Percentiles rank a stretch among this genome's conserved stretches.
Evolutionary conservation across 345 rosid species (phyloP).

Genomic region (Rhodomyrtus tomentosa): DNA sequence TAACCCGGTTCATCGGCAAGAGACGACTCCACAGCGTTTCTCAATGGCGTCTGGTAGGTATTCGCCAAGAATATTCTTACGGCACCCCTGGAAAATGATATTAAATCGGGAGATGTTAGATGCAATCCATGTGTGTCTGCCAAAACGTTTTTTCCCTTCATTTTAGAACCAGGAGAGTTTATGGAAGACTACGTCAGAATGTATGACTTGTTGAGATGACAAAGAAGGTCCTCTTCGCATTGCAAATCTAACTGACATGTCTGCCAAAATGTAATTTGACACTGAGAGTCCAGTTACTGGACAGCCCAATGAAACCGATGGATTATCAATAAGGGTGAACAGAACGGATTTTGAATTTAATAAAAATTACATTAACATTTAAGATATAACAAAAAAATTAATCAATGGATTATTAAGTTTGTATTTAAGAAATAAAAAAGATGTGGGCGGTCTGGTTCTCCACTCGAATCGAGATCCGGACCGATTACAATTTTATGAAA

Average conservation of each 20-base stretch:
- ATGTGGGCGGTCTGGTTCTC: too few relatives aligned
- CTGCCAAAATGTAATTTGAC: too few relatives aligned
- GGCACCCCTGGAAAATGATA: not conserved
- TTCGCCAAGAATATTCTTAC: not conserved
- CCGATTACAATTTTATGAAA: too few relatives aligned
- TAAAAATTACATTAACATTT: too few relatives aligned
- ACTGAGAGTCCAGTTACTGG: accelerated
- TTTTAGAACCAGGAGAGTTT: not conserved
- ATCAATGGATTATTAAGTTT: too few relatives aligned
- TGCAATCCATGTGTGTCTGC: not conserved
- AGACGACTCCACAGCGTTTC: not conserved
- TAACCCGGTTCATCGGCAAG: not conserved
- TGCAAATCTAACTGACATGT: not conserved
- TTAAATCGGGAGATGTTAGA: not conserved
- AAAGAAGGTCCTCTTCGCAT: not conserved
- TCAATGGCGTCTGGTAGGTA: not conserved
- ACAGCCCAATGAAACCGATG: too few relatives aligned
- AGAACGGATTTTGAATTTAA: too few relatives aligned
- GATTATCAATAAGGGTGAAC: too few relatives aligned
- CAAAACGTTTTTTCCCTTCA: not conserved
- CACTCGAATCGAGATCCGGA: too few relatives aligned
- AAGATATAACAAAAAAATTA: too few relatives aligned
- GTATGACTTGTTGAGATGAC: not conserved
- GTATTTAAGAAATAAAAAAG: too few relatives aligned
- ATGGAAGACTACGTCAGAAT: not conserved